A percentile compares a stretch with the other conserved stretches of the same genome.
These are phyloP conservation scores for Pleurotus ostreatus DNA, from an alignment of 768 basidiomycete genomes.

Conservation along the genomic window DNA sequence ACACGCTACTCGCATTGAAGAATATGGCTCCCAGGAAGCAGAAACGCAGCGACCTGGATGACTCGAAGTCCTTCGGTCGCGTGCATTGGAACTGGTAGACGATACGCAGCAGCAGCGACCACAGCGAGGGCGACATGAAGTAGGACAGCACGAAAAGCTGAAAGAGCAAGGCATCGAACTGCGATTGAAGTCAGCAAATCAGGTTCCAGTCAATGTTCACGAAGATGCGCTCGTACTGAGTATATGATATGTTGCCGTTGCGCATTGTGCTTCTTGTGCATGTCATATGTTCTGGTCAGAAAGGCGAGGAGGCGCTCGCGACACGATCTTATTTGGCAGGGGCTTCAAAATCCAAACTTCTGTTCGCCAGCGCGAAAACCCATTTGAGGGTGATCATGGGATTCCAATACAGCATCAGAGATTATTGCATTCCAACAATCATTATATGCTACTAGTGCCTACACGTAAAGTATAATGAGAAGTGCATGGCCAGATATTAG, in stretches of 20 bases:
- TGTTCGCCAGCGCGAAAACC: no score
- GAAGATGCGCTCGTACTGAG: conserved; percentile 41
- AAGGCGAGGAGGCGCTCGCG: background rate
- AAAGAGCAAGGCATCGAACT: conserved; percentile 72
- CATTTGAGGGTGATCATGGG: no score
- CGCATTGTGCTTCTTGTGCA: conserved; percentile 60
- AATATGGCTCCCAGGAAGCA: conserved; percentile 57
- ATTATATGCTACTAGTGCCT: no score
- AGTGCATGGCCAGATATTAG: no score
- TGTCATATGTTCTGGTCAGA: conserved; percentile 34
- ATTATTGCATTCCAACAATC: no score
- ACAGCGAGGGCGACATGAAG: conserved; percentile 68
- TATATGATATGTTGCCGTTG: conserved; percentile 69
- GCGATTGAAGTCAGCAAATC: background rate
- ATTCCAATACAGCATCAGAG: no score
- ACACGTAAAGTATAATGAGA: no score
- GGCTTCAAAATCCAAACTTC: background rate
- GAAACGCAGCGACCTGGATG: conserved; percentile 62
- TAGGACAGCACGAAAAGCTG: conserved; percentile 75
- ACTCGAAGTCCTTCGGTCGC: conserved; percentile 63
- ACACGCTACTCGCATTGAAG: conserved; percentile 57
- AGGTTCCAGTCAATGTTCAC: no score
- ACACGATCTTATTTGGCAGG: conserved; percentile 2
- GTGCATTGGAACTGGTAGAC: conserved; percentile 62
- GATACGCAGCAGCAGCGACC: conserved; percentile 50